Base-by-base conservation (phyloP, 805 yeast genomes). In the Peterozyma toletana region DNA sequence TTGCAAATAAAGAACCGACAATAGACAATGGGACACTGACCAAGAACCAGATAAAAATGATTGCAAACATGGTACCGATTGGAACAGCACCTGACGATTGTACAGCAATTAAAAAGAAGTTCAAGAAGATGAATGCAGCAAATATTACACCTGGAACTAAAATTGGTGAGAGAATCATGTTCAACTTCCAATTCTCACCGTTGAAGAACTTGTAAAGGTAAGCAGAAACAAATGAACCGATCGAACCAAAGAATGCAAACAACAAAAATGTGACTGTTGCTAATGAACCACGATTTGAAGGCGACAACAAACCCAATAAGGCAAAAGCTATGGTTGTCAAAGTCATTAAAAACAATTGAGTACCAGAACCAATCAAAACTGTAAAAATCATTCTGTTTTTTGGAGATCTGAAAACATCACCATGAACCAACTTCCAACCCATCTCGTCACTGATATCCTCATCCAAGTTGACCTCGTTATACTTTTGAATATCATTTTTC, bases 361-460 rank as follows among this genome's bases (percentile, higher is more conserved):
- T 63, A 48, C 99, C 99, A 42, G 93, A 80, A 38, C 99, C 99
- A 40, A 89, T 77, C 17, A 90, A 63, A 9, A 89, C 79, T 2
- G 96, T 84, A 47, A 89, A 71, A 5, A 86, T 46, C 75, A 89
- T 73, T 44, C 84, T 71, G 51, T 75, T 68, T 41, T 70, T 60
- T 37, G 98, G 98, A 9, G 90, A 67, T 62, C 98, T 78, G 69
- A 91, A 91, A 30, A 91, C 89, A 61, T 91, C 98, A 49, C 97
- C 98, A 55, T 90, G 95, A 35, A 89, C 83, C 50, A 93, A 73
- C 61, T 93, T 93, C 99, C 99, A 93, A 35, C 99, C 99, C 58
- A 89, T 76, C 61, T 93, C 98, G 56, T 89, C 96, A 49, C 87
- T 81, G 42, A 88, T 77, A 46, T 86, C 96, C 54, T 83, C 88